Conservation (phyloP, 768 basidiomycete species). For the Krasilnikovozyma curviuscula region DNA sequence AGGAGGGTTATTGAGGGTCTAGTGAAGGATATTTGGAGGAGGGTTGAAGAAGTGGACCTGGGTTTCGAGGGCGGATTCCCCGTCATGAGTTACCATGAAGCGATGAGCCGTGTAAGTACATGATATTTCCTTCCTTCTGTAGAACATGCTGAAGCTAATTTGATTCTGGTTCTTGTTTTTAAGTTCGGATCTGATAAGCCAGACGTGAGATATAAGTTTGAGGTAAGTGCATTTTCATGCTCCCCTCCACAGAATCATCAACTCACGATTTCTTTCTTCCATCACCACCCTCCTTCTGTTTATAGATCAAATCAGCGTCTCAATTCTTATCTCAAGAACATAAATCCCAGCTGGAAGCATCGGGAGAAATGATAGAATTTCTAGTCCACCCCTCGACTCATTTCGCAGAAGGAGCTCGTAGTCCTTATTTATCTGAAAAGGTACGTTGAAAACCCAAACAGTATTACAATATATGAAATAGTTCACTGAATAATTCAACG, state of each 20-base stretch:
- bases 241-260: neutral
- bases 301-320: too few relatives aligned
- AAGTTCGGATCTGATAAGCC: conserved; percentile 92
- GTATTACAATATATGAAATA: too few relatives aligned
- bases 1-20: conserved; percentile 58
- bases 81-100: conserved; percentile 74
- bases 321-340: conserved; percentile 26
- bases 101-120: conserved; percentile 59
- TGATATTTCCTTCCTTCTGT: conserved; percentile 8
- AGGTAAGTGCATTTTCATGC: conserved; percentile 36
- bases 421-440: too few relatives aligned
- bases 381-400: too few relatives aligned
- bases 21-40: conserved; percentile 54
- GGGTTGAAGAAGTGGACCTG: conserved; percentile 42
- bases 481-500: too few relatives aligned
- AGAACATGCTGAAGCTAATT: neutral
- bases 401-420: too few relatives aligned
- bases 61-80: conserved; percentile 33
- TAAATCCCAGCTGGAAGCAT: too few relatives aligned
- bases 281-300: neutral
- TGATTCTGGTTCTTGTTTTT: conserved; percentile 2
- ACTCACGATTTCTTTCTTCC: neutral
- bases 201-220: conserved; percentile 67
- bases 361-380: too few relatives aligned
- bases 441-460: too few relatives aligned